Conservation (phyloP, 345 rosid genomes). For the Erysimum cheiranthoides region DNA sequence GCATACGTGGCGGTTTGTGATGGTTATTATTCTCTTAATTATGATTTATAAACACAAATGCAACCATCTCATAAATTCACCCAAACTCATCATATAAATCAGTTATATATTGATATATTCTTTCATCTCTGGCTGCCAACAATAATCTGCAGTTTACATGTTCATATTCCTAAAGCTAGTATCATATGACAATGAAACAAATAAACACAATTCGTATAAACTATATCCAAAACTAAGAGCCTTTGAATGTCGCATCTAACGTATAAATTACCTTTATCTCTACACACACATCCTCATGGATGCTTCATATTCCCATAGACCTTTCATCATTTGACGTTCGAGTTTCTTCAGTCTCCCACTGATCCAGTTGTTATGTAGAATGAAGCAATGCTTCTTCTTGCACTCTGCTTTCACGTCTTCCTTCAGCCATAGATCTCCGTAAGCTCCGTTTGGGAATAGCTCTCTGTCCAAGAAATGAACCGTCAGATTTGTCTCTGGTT, state of each 20-base stretch:
- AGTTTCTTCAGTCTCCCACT: conserved; percentile 87
- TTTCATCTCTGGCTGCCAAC: not conserved
- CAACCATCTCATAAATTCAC: no score
- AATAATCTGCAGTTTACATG: conserved; percentile 18
- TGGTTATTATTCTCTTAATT: no score
- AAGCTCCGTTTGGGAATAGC: conserved; percentile 94
- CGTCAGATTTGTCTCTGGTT: conserved; percentile 70
- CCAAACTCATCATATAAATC: not conserved
- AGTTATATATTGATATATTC: not conserved
- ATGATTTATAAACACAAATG: no score
- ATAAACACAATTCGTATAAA: conserved; percentile 25
- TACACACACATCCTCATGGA: conserved; percentile 72
- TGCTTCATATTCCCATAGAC: conserved; percentile 82
- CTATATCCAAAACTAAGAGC: conserved; percentile 24
- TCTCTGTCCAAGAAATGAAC: conserved; percentile 79
- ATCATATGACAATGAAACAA: not conserved
- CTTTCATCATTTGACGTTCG: conserved; percentile 72
- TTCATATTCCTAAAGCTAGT: conserved; percentile 19
- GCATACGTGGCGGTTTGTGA: no score
- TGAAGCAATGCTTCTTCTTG: conserved; percentile 58
- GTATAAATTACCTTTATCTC: conserved; percentile 8
- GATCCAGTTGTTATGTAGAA: conserved; percentile 88
- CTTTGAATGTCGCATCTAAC: not conserved
- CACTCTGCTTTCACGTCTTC: conserved; percentile 65
- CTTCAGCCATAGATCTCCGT: conserved; percentile 70